Evolutionary conservation across 345 rosid genomes (phyloP).

Genomic region (Erodium maritimum): DNA sequence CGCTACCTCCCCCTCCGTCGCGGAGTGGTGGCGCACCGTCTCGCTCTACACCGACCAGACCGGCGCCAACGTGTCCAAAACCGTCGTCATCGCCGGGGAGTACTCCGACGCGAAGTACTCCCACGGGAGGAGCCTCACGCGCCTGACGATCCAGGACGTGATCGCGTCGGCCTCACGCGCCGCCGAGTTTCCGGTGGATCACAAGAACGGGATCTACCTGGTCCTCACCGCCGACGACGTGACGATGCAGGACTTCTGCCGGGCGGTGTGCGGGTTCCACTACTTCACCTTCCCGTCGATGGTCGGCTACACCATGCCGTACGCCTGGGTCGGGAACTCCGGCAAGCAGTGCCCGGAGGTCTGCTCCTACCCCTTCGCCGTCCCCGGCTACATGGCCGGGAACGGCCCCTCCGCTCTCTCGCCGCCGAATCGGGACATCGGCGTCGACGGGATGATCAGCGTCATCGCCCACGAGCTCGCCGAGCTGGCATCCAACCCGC

Average conservation of each 20-base stretch:
- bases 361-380: conserved; percentile 86
- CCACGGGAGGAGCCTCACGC: conserved; percentile 51
- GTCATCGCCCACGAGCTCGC: conserved; percentile 94
- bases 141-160: conserved; percentile 71
- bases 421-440: conserved; percentile 76
- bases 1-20: conserved; percentile 42
- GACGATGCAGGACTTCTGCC: conserved; percentile 74
- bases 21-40: conserved; percentile 87
- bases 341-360: conserved; percentile 86
- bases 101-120: conserved; percentile 47
- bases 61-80: conserved; percentile 74
- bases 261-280: conserved; percentile 94
- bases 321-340: conserved; percentile 93
- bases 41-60: conserved; percentile 94
- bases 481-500: conserved; percentile 71
- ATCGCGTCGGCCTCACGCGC: conserved; percentile 55
- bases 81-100: conserved; percentile 58
- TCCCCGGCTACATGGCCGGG: conserved; percentile 65
- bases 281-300: conserved; percentile 92
- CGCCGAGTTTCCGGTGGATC: conserved; percentile 71
- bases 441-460: conserved; percentile 90
- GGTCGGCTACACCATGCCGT: conserved; percentile 95
- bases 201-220: conserved; percentile 73
- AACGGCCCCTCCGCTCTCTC: conserved; percentile 41
- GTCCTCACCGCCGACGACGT: conserved; percentile 71